phyloP scores from a whole-genome alignment of 805 yeast genomes.

The Tetrapisispora fleetii region DNA sequence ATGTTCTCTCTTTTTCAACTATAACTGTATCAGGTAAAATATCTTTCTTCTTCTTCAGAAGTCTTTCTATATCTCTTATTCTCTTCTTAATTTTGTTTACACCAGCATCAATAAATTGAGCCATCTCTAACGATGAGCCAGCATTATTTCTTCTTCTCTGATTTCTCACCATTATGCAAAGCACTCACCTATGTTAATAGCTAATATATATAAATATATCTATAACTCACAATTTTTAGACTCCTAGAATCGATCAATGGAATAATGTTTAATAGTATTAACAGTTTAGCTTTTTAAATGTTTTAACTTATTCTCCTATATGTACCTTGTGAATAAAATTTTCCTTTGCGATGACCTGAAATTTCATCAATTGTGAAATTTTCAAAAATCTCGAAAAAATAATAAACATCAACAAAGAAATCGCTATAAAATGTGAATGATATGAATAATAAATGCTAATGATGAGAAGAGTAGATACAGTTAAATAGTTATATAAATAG shows the following conservation, averaged over 20 bases:
- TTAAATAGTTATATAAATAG: no score
- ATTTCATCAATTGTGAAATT: background rate
- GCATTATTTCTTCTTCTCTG: conserved; percentile 9
- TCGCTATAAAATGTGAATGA: no score
- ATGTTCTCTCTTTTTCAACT: conserved; percentile 64
- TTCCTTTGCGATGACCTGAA: conserved; percentile 1
- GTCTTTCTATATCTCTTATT: conserved; percentile 76
- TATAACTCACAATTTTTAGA: no score
- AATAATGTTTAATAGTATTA: background rate
- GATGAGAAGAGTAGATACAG: no score
- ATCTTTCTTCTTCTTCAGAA: conserved; percentile 44
- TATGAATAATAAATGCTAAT: no score
- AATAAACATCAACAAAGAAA: background rate
- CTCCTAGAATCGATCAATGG: background rate
- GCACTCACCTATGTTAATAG: background rate
- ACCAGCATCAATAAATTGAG: conserved; percentile 30
- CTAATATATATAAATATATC: no score
- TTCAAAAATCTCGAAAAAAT: no score
- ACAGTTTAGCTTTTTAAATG: background rate
- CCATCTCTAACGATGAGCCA: conserved; percentile 29
- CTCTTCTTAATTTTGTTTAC: conserved; percentile 63
- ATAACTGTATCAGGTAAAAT: conserved; percentile 54
- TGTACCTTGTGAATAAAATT: background rate
- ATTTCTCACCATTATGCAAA: background rate
- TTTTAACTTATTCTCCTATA: background rate